Conservation (phyloP, 2,329 filamentous ascomycete species). For the Alternaria sp. region DNA sequence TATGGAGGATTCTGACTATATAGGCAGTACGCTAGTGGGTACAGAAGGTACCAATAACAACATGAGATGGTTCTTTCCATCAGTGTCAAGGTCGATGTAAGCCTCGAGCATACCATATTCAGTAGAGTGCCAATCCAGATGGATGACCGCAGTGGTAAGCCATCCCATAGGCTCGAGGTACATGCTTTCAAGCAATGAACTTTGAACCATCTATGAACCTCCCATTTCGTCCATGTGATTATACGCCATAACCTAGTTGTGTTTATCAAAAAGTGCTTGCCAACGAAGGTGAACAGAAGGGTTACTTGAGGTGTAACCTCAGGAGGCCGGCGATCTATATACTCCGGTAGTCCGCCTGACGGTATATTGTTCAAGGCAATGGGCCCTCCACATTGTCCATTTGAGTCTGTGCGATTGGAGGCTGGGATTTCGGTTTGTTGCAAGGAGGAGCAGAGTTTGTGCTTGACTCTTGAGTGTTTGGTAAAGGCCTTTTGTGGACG, state of each 20-base stretch:
- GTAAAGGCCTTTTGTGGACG: neutral
- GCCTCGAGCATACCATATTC: neutral
- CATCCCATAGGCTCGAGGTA: neutral
- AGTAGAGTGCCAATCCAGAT: neutral
- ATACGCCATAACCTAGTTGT: neutral
- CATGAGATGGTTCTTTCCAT: no score
- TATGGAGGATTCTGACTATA: no score
- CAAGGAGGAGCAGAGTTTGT: accelerated
- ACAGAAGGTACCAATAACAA: no score
- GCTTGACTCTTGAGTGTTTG: neutral
- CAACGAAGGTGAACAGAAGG: neutral
- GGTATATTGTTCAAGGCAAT: neutral
- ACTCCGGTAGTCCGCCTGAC: neutral
- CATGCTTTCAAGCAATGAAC: neutral
- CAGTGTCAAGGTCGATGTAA: neutral
- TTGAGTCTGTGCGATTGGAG: neutral
- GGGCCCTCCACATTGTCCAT: neutral
- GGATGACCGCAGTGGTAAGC: neutral
- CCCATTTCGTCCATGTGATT: neutral
- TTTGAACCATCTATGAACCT: neutral
- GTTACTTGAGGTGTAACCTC: neutral
- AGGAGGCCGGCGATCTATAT: neutral
- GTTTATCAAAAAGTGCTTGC: neutral
- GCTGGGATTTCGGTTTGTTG: neutral
- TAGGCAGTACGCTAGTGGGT: no score